Evolutionary conservation across 106 monocot genomes (phyloP).

Genomic region (Dioscorea dumetorum): DNA sequence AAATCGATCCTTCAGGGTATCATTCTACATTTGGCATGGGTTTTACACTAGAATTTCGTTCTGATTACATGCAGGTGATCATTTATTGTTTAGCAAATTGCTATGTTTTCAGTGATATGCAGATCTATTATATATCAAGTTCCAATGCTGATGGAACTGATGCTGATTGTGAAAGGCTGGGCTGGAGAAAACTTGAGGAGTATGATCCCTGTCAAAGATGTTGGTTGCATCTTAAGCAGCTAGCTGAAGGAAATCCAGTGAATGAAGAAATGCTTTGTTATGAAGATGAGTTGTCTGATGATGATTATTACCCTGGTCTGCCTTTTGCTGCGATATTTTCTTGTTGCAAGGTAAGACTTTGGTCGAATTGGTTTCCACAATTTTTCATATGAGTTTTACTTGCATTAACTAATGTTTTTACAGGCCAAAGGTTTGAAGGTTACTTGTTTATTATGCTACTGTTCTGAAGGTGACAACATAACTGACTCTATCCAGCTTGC

Average conservation of each 20-base stretch:
- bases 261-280: conserved; percentile 25
- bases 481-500: conserved; percentile 79
- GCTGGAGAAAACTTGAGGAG: conserved; percentile 84
- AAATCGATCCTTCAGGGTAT: conserved; percentile 64
- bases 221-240: conserved; percentile 57
- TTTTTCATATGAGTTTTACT: too few relatives aligned
- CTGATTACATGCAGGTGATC: too few relatives aligned
- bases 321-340: conserved; percentile 90
- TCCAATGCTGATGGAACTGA: conserved; percentile 47
- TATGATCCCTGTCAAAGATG: conserved; percentile 60
- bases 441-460: conserved; percentile 86
- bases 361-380: too few relatives aligned
- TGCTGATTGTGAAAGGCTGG: conserved; percentile 53
- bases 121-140: conserved; percentile 87
- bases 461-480: conserved; percentile 95
- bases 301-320: conserved; percentile 75
- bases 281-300: conserved; percentile 58
- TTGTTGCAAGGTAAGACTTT: conserved; percentile 63
- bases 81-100: too few relatives aligned
- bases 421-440: conserved; percentile 86
- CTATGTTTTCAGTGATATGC: conserved; percentile 37
- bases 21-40: not conserved
- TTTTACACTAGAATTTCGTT: not conserved
- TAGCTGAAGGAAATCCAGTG: conserved; percentile 44
- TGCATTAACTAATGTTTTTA: not conserved